These are phyloP conservation scores for Leccinum subatratum DNA, from an alignment of 1,284 basidiomycete species.

Conservation along the genomic window DNA sequence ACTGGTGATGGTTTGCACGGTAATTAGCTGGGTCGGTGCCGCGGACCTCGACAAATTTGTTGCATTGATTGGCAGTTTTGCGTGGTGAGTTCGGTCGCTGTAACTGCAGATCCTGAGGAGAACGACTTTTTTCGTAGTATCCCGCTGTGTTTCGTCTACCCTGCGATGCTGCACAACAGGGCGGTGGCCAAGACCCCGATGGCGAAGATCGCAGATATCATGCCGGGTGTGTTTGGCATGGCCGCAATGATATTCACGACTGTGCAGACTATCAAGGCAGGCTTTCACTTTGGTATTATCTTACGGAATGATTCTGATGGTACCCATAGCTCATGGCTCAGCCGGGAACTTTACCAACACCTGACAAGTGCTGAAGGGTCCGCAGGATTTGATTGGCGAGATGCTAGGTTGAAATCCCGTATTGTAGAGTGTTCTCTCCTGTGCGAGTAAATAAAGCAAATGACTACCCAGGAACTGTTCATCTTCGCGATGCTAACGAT, in stretches of 20 bases:
- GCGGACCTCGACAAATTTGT: conserved; percentile 97
- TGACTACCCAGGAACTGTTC: conserved; percentile 17
- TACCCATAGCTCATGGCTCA: conserved; percentile 27
- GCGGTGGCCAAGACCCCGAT: conserved; percentile 74
- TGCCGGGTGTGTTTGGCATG: conserved; percentile 78
- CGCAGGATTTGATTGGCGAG: conserved; percentile 7
- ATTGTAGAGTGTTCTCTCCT: conserved; percentile 10
- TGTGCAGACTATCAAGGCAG: conserved; percentile 68
- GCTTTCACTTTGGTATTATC: conserved; percentile 3
- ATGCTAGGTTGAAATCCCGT: conserved; percentile 13
- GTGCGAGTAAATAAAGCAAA: conserved; percentile 17
- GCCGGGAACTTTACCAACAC: conserved; percentile 16
- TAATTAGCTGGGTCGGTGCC: conserved; percentile 81
- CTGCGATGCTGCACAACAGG: conserved; percentile 89
- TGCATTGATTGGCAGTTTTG: conserved; percentile 87
- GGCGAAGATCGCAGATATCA: conserved; percentile 72
- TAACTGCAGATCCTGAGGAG: conserved; percentile 8
- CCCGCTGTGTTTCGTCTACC: conserved; percentile 92
- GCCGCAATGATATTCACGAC: conserved; percentile 84
- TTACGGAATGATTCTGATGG: conserved; percentile 16
- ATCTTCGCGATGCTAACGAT: conserved; percentile 11
- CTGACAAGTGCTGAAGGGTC: conserved; percentile 24
- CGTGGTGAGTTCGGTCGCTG: conserved; percentile 65
- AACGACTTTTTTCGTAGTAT: conserved; percentile 50
- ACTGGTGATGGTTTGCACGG: conserved; percentile 72